Conservation (phyloP, 345 rosid genomes). For the Boechera retrofracta region DNA sequence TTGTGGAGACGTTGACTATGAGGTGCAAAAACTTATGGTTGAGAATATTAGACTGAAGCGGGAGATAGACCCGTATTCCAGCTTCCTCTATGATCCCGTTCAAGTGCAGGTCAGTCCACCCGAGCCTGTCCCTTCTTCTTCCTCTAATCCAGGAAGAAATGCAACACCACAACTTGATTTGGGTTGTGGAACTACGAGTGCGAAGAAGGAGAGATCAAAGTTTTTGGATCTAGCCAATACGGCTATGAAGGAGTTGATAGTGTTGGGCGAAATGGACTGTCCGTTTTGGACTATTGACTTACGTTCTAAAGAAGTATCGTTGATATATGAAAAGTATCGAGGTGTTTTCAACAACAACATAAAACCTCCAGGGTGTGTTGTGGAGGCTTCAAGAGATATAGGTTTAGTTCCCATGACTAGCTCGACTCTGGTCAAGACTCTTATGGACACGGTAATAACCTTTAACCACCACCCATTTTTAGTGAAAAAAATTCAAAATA, state of each 20-base stretch:
- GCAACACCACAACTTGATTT: slow-evolving; percentile 29
- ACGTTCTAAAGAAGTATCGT: slow-evolving; percentile 48
- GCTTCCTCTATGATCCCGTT: slow-evolving; percentile 44
- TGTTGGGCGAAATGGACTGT: slow-evolving; percentile 49
- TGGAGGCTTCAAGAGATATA: slow-evolving; percentile 63
- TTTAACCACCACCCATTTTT: neutral
- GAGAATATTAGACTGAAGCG: slow-evolving; percentile 61
- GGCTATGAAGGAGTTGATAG: slow-evolving; percentile 64
- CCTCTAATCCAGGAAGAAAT: slow-evolving; percentile 3
- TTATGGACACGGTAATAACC: slow-evolving; percentile 66
- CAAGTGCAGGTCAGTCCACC: slow-evolving; percentile 46
- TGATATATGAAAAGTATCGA: slow-evolving; percentile 56
- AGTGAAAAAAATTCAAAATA: neutral
- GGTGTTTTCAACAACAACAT: slow-evolving; percentile 47
- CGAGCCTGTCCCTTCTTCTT: slow-evolving; percentile 24
- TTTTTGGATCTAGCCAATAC: slow-evolving; percentile 49
- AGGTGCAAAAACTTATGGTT: slow-evolving; percentile 45
- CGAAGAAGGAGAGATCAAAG: neutral
- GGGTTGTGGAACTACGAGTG: slow-evolving; percentile 25
- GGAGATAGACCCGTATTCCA: slow-evolving; percentile 42
- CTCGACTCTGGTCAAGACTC: slow-evolving; percentile 54
- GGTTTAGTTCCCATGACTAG: slow-evolving; percentile 50
- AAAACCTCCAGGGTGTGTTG: slow-evolving; percentile 45
- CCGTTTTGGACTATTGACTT: slow-evolving; percentile 57
- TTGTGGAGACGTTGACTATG: slow-evolving; percentile 38